Percentiles rank a stretch among this genome's conserved stretches.
Conservation (phyloP, 179 eudicot species). For the Silene coronaria region DNA sequence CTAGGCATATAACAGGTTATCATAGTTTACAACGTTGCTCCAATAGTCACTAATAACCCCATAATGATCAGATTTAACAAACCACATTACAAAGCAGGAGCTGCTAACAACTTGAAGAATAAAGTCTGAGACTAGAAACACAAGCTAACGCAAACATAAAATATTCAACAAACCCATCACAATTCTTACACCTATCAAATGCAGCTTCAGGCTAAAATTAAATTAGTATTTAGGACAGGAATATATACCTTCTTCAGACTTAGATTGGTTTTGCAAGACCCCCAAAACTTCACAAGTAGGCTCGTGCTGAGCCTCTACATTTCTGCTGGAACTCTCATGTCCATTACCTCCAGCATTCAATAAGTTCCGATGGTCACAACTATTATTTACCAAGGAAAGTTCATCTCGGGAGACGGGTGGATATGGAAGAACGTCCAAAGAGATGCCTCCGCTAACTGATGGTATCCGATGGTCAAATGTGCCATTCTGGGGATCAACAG, state of each 20-base stretch:
- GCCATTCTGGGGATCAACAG: slow-evolving; percentile 18
- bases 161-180: background rate
- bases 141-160: background rate
- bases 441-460: slow-evolving; percentile 17
- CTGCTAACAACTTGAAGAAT: background rate
- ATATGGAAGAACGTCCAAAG: slow-evolving; percentile 19
- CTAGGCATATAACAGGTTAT: no score
- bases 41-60: no score
- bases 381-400: slow-evolving; percentile 15
- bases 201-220: slow-evolving; percentile 10
- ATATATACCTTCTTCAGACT: slow-evolving; percentile 30
- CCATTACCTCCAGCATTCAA: slow-evolving; percentile 19
- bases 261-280: slow-evolving; percentile 22
- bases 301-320: slow-evolving; percentile 24
- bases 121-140: background rate
- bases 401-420: slow-evolving; percentile 25
- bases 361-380: slow-evolving; percentile 26
- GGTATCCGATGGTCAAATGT: slow-evolving; percentile 18
- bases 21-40: no score
- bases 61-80: no score
- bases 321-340: slow-evolving; percentile 23
- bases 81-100: background rate
- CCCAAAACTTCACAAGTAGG: slow-evolving; percentile 21
- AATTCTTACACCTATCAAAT: background rate
- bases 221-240: slow-evolving; percentile 1